Evolutionary conservation across 176 grass and related monocot species (phyloP).

Genomic region (Eragrostis curvula): DNA sequence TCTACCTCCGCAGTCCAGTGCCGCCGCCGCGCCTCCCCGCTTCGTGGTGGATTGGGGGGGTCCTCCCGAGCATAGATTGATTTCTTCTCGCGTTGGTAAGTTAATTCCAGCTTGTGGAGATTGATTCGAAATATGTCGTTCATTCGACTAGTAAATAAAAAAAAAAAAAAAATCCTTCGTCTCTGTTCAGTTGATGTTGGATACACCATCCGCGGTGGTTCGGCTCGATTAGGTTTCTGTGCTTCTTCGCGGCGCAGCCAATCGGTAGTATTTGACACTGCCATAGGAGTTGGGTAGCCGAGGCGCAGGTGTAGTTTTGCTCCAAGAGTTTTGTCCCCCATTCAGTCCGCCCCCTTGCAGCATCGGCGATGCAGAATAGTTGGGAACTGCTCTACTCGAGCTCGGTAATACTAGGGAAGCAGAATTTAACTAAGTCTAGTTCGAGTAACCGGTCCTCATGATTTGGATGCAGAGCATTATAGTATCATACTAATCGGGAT

Average conservation of each 20-base stretch:
- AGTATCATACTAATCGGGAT: not conserved
- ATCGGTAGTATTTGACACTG: not conserved
- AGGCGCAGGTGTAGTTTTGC: not conserved
- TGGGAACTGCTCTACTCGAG: not conserved
- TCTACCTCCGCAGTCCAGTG: not conserved
- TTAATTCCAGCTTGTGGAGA: not conserved
- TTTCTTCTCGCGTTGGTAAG: not conserved
- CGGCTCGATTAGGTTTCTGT: not conserved
- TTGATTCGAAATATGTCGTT: too few relatives aligned
- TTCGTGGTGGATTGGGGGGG: not conserved
- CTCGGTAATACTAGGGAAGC: not conserved
- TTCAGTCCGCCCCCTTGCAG: not conserved
- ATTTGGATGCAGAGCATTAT: not conserved
- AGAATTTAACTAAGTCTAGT: not conserved
- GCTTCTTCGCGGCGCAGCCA: not conserved
- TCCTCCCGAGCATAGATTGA: slow-evolving; percentile 8
- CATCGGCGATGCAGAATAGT: too few relatives aligned
- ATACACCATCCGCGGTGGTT: not conserved
- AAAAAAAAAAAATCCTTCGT: too few relatives aligned
- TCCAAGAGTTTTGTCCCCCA: not conserved
- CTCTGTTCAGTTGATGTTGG: not conserved
- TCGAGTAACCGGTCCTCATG: not conserved
- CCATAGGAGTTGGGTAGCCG: not conserved
- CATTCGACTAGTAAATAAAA: too few relatives aligned
- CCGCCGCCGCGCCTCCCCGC: not conserved